Evolutionary conservation across 805 yeast genomes (phyloP).

Genomic region (Hanseniaspora taiwanica): DNA sequence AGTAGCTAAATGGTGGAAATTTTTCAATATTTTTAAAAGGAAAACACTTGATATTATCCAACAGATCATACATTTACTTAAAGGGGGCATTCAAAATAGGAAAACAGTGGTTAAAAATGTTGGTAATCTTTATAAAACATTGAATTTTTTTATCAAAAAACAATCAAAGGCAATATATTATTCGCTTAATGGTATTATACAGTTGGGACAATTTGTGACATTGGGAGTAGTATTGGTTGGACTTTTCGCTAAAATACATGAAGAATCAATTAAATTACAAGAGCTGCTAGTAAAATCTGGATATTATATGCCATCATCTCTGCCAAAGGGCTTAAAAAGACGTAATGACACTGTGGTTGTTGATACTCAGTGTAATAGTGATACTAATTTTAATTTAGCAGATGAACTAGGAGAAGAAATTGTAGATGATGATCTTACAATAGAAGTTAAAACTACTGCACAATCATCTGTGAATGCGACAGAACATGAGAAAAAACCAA

Average conservation of each 20-base stretch:
- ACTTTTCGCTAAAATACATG: conserved; percentile 32
- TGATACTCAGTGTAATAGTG: no score
- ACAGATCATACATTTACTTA: not conserved
- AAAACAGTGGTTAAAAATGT: conserved; percentile 7
- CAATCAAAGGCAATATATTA: conserved; percentile 39
- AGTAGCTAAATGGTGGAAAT: conserved; percentile 65
- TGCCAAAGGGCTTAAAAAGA: no score
- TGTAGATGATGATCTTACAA: conserved; percentile 1
- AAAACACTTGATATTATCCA: conserved; percentile 24
- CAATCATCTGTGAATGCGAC: no score
- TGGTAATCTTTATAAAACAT: conserved; percentile 8
- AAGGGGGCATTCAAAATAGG: conserved; percentile 8
- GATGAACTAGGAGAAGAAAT: conserved; percentile 25
- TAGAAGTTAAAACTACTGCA: no score
- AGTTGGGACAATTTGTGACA: conserved; percentile 64
- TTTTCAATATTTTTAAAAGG: conserved; percentile 51
- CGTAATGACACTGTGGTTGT: no score
- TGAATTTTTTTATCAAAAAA: conserved; percentile 21
- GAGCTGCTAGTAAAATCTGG: not conserved
- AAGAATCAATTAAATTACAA: conserved; percentile 7
- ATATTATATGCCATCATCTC: no score
- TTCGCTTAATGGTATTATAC: conserved; percentile 52
- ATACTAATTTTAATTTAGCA: no score
- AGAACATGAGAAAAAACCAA: conserved; percentile 3
- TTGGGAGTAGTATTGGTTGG: conserved; percentile 63